A percentile compares a stretch with the other conserved stretches of the same genome.
phyloP scores from a whole-genome alignment of 805 yeast genomes.

The Sugiyamaella smithiae region DNA sequence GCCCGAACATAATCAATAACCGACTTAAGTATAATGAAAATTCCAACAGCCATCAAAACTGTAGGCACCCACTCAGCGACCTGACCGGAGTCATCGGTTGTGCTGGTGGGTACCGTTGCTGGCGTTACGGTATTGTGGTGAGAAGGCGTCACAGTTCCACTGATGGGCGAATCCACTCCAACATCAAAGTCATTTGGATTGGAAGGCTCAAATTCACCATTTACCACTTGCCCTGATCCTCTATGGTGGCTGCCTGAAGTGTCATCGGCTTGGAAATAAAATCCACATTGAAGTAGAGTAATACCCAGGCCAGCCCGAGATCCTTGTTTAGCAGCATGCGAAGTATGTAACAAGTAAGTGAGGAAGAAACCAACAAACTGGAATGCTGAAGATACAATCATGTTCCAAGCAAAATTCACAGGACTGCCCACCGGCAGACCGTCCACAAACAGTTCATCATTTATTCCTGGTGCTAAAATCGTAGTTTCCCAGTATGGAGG shows the following conservation, averaged over 20 bases:
- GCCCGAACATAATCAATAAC: conserved; percentile 70
- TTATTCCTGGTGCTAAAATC: conserved; percentile 67
- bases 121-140: conserved; percentile 29
- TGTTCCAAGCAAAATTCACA: conserved; percentile 88
- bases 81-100: conserved; percentile 13
- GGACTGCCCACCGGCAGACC: conserved; percentile 93
- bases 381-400: conserved; percentile 83
- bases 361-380: conserved; percentile 90
- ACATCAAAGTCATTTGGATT: conserved; percentile 59
- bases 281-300: conserved; percentile 73
- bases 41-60: conserved; percentile 64
- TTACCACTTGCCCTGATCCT: conserved; percentile 9
- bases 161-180: conserved; percentile 13
- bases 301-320: conserved; percentile 88
- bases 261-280: conserved; percentile 40
- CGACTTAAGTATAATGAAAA: conserved; percentile 61
- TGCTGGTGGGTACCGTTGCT: conserved; percentile 17
- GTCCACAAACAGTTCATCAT: conserved; percentile 88
- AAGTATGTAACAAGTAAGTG: conserved; percentile 87
- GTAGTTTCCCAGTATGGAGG: conserved; percentile 98
- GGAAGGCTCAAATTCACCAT: conserved; percentile 47
- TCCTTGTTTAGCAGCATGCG: conserved; percentile 96
- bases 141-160: conserved; percentile 18
- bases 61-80: conserved; percentile 49
- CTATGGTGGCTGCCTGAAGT: background rate